These are phyloP conservation scores for Orbilia javanica DNA, from an alignment of 2,329 filamentous ascomycete genomes.

Conservation along the genomic window DNA sequence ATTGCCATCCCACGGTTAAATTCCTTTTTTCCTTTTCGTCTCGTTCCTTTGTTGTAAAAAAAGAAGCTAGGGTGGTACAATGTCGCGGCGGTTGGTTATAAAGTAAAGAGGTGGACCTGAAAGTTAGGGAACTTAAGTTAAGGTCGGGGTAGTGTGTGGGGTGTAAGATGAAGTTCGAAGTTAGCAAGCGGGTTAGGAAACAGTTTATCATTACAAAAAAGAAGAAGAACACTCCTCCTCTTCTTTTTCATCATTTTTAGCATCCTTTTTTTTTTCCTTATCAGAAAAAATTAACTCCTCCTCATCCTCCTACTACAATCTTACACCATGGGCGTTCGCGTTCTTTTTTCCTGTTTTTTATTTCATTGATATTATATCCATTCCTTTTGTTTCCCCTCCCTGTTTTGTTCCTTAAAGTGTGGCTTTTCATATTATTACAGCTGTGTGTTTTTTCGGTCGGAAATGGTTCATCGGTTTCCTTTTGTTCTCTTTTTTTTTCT, in stretches of 20 bases:
- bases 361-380: neutral
- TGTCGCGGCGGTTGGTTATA: neutral
- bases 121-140: neutral
- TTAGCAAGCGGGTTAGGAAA: neutral
- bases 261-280: neutral
- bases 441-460: neutral
- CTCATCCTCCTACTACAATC: too few species aligned
- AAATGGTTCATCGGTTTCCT: too few species aligned
- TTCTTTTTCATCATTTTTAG: neutral
- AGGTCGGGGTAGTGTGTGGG: neutral
- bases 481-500: neutral
- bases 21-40: too few species aligned
- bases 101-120: too few species aligned
- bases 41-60: neutral
- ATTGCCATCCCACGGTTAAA: slow-evolving; percentile 56
- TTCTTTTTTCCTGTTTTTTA: slow-evolving; percentile 6
- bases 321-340: slow-evolving; percentile 21
- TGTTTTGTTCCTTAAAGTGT: slow-evolving; percentile 2
- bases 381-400: slow-evolving; percentile 7
- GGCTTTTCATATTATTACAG: slow-evolving; percentile 6
- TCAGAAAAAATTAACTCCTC: too few species aligned
- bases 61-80: neutral
- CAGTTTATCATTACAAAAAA: too few species aligned
- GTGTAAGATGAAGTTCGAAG: neutral
- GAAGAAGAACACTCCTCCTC: too few species aligned